A percentile compares a stretch with the other conserved stretches of the same genome.
These are phyloP conservation scores for Dactylellina parvicollis DNA, from an alignment of 2,329 filamentous ascomycete genomes.

Conservation along the genomic window DNA sequence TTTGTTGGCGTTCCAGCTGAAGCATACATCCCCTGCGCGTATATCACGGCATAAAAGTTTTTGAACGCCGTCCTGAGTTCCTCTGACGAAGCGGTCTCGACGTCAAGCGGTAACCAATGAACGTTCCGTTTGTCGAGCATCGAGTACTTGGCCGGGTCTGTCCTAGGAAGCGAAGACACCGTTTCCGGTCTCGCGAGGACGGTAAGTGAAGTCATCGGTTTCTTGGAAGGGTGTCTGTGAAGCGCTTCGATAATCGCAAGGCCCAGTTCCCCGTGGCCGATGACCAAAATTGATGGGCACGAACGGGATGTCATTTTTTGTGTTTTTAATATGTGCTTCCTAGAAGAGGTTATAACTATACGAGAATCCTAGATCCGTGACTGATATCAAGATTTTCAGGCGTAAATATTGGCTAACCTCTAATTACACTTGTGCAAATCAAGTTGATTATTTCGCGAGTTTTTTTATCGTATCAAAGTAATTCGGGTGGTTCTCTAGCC, in stretches of 20 bases:
- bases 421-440: too few relatives aligned
- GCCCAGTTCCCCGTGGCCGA: conserved; percentile 47
- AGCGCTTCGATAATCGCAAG: conserved; percentile 29
- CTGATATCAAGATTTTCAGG: too few relatives aligned
- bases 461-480: too few relatives aligned
- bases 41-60: conserved; percentile 30
- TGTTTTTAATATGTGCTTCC: too few relatives aligned
- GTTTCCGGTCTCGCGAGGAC: conserved; percentile 47
- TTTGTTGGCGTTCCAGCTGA: conserved; percentile 60
- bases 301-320: conserved; percentile 24
- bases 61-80: conserved; percentile 29
- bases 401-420: too few relatives aligned
- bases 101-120: conserved; percentile 41
- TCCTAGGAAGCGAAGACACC: conserved; percentile 31
- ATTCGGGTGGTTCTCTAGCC: too few relatives aligned
- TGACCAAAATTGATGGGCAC: conserved; percentile 43
- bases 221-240: conserved; percentile 15
- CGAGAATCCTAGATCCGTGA: too few relatives aligned
- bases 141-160: conserved; percentile 46
- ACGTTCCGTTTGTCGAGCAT: conserved; percentile 30
- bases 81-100: conserved; percentile 13
- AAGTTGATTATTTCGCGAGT: too few relatives aligned
- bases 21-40: conserved; percentile 42
- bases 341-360: too few relatives aligned
- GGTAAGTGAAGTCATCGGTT: conserved; percentile 34